phyloP scores from a whole-genome alignment of 2,329 filamentous ascomycete genomes.

The Neopestalotiopsis clavispora region DNA sequence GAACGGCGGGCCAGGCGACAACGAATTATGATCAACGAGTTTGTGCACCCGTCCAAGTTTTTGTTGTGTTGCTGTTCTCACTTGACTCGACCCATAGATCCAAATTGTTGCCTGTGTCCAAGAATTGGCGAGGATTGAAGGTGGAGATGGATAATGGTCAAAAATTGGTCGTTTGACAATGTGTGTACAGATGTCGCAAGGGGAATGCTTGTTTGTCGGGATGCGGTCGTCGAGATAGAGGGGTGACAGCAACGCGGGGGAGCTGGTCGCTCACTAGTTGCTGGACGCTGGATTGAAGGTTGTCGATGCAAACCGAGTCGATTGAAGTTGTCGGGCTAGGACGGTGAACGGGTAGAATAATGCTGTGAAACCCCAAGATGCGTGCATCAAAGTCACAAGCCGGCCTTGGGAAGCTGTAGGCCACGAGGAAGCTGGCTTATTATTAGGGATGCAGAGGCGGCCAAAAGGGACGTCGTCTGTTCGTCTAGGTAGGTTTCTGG shows the following conservation, averaged over 20 bases:
- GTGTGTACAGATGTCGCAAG: neutral
- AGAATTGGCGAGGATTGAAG: neutral
- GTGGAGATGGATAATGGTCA: neutral
- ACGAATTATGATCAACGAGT: neutral
- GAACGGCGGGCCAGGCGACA: neutral
- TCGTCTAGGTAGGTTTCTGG: neutral
- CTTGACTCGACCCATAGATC: neutral
- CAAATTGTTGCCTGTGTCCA: neutral
- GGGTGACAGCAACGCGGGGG: slow-evolving; percentile 1
- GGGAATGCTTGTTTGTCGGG: slow-evolving; percentile 15
- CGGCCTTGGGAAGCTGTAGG: neutral
- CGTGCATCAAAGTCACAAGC: neutral
- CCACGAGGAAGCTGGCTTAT: slow-evolving; percentile 2
- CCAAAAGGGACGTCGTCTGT: neutral
- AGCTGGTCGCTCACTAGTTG: neutral
- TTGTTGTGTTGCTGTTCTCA: neutral
- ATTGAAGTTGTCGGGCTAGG: slow-evolving; percentile 5
- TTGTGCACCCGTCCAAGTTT: neutral
- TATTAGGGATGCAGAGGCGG: neutral
- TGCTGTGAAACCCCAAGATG: neutral
- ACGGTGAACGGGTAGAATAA: neutral
- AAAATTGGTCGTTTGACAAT: slow-evolving; percentile 8
- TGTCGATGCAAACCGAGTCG: slow-evolving; percentile 12
- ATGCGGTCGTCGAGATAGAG: slow-evolving; percentile 12
- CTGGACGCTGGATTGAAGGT: slow-evolving; percentile 10